A percentile compares a stretch with the other conserved stretches of the same genome.
Evolutionary conservation across 495 filamentous ascomycete species (phyloP).

Genomic region (Neurospora sp.): DNA sequence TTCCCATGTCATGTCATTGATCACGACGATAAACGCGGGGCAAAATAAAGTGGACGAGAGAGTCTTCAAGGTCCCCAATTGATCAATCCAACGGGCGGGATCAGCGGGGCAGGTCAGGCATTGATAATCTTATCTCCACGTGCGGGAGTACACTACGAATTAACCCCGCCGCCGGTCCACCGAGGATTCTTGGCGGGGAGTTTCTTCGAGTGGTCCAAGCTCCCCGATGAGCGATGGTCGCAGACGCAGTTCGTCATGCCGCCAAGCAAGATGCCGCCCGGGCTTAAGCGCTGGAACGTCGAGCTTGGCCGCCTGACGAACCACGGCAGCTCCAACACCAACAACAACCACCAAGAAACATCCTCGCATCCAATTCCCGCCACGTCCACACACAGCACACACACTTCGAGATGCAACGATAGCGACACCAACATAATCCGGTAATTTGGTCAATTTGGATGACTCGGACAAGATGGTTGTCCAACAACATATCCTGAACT

Average conservation of each 20-base stretch:
- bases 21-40: not conserved
- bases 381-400: not conserved
- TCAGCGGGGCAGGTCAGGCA: not conserved
- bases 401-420: not conserved
- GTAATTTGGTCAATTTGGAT: not conserved
- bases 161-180: not conserved
- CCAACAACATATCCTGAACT: slow-evolving; percentile 80
- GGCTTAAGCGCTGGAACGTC: not conserved
- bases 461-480: slow-evolving; percentile 54
- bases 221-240: not conserved
- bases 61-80: not conserved
- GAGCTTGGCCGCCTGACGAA: not conserved
- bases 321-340: not conserved
- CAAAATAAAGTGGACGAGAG: not conserved
- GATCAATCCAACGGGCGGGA: not conserved
- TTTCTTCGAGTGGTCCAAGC: not conserved
- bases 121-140: not conserved
- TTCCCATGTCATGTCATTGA: not conserved
- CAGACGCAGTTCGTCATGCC: not conserved
- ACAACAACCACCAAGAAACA: not conserved
- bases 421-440: not conserved
- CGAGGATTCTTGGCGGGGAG: not conserved
- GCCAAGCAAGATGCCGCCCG: not conserved
- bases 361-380: not conserved
- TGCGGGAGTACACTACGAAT: not conserved